phyloP scores from a whole-genome alignment of 1,139 yeast genomes.

The Hansenula anomala region DNA sequence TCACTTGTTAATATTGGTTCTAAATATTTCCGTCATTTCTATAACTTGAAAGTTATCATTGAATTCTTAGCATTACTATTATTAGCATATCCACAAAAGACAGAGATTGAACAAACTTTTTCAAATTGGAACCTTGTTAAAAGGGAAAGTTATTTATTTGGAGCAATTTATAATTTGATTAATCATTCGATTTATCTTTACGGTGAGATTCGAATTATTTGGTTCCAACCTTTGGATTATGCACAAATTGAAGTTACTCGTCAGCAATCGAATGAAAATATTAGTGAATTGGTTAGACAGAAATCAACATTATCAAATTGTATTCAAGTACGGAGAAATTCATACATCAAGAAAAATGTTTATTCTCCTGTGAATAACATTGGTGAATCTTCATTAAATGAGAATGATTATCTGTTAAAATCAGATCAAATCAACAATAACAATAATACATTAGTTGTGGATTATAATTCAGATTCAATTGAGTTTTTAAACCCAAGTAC shows the following conservation, averaged over 20 bases:
- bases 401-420: too few species aligned
- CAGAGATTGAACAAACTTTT: constrained; percentile 8
- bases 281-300: constrained; percentile 13
- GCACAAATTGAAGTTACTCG: neutral
- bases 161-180: constrained; percentile 12
- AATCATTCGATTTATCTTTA: constrained; percentile 10
- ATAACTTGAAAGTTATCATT: constrained; percentile 12
- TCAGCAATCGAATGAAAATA: constrained; percentile 1
- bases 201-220: constrained; percentile 7
- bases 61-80: constrained; percentile 16
- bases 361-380: neutral
- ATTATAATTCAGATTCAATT: constrained; percentile 4
- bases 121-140: constrained; percentile 19
- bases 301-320: constrained; percentile 19
- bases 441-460: constrained; percentile 1
- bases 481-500: neutral
- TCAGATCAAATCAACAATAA: neutral
- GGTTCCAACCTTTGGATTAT: neutral
- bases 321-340: constrained; percentile 18
- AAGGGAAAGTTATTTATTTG: constrained; percentile 19
- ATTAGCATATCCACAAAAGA: constrained; percentile 20
- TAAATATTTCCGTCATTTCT: constrained; percentile 7
- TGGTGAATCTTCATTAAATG: constrained; percentile 5
- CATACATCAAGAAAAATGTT: constrained; percentile 13
- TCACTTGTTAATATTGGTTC: constrained; percentile 12